Conservation (phyloP, 805 yeast species). For the Torulaspora delbrueckii region DNA sequence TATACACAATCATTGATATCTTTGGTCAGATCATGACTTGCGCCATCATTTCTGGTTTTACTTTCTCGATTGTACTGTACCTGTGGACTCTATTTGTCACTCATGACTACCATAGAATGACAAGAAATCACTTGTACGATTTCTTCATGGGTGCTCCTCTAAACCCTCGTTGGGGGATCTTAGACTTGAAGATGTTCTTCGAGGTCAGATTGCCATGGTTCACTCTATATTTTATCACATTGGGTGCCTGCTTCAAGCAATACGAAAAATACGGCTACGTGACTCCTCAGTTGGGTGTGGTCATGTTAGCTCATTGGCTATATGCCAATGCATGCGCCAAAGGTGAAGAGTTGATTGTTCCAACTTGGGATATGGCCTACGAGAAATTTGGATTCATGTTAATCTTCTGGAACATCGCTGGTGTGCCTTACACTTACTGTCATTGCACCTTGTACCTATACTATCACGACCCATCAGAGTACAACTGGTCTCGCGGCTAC, state of each 20-base stretch:
- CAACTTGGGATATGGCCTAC: constrained; percentile 99
- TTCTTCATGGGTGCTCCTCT: constrained; percentile 96
- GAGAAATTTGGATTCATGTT: constrained; percentile 99
- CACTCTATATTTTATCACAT: constrained; percentile 70
- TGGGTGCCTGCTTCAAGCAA: constrained; percentile 74
- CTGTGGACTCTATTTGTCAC: constrained; percentile 58
- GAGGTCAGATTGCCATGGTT: constrained; percentile 98
- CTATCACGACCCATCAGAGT: constrained; percentile 79
- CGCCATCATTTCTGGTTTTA: constrained; percentile 75
- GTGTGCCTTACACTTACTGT: constrained; percentile 97
- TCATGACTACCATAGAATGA: constrained; percentile 81
- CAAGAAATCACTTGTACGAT: constrained; percentile 87
- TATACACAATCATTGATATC: constrained; percentile 69
- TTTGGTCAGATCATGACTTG: constrained; percentile 92
- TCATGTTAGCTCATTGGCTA: constrained; percentile 82
- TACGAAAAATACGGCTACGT: constrained; percentile 75
- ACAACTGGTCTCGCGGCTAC: constrained; percentile 64
- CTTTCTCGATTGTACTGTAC: constrained; percentile 65
- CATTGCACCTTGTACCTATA: constrained; percentile 83
- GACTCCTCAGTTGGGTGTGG: constrained; percentile 66
- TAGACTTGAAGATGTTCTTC: constrained; percentile 94
- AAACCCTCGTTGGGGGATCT: constrained; percentile 89
- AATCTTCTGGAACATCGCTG: constrained; percentile 97
- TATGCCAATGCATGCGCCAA: constrained; percentile 96
- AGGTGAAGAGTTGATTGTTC: constrained; percentile 95